phyloP scores from a whole-genome alignment of 2,329 filamentous ascomycete genomes.

The Trichoderma sp. region DNA sequence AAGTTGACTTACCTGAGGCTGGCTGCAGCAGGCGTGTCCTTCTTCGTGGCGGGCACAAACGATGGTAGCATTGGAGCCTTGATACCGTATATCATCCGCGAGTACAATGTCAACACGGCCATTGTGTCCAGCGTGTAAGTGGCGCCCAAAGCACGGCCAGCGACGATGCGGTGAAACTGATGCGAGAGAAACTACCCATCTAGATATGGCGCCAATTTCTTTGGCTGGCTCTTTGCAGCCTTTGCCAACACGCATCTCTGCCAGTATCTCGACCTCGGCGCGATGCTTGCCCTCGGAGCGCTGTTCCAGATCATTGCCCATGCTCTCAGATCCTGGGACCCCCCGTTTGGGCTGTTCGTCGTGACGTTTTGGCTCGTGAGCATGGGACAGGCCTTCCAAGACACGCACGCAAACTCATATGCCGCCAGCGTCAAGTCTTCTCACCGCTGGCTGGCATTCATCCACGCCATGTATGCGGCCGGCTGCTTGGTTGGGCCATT shows the following conservation, averaged over 20 bases:
- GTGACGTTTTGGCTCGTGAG: slow-evolving; percentile 60
- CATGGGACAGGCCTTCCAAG: slow-evolving; percentile 63
- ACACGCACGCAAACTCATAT: slow-evolving; percentile 64
- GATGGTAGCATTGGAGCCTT: slow-evolving; percentile 65
- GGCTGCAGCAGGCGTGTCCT: slow-evolving; percentile 58
- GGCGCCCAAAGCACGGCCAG: background rate
- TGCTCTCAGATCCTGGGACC: slow-evolving; percentile 55
- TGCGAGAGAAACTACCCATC: background rate
- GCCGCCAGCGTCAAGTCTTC: slow-evolving; percentile 52
- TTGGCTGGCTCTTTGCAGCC: slow-evolving; percentile 62
- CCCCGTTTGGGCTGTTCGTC: slow-evolving; percentile 59
- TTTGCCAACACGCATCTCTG: slow-evolving; percentile 56
- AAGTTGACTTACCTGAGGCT: slow-evolving; percentile 47
- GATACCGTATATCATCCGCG: slow-evolving; percentile 62
- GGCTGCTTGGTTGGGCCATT: slow-evolving; percentile 61
- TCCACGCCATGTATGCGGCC: slow-evolving; percentile 63
- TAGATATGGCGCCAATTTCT: slow-evolving; percentile 58
- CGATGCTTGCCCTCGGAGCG: slow-evolving; percentile 59
- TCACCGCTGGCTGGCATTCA: slow-evolving; percentile 63
- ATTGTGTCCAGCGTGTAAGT: slow-evolving; percentile 52
- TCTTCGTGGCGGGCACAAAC: slow-evolving; percentile 66
- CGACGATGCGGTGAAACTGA: slow-evolving; percentile 25
- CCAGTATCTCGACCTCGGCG: slow-evolving; percentile 56
- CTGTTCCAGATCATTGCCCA: slow-evolving; percentile 56
- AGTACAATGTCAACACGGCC: slow-evolving; percentile 56